A percentile compares a stretch with the other conserved stretches of the same genome.
phyloP scores from a whole-genome alignment of 208 protist genomes.

The Acanthamoeba pearcei region DNA sequence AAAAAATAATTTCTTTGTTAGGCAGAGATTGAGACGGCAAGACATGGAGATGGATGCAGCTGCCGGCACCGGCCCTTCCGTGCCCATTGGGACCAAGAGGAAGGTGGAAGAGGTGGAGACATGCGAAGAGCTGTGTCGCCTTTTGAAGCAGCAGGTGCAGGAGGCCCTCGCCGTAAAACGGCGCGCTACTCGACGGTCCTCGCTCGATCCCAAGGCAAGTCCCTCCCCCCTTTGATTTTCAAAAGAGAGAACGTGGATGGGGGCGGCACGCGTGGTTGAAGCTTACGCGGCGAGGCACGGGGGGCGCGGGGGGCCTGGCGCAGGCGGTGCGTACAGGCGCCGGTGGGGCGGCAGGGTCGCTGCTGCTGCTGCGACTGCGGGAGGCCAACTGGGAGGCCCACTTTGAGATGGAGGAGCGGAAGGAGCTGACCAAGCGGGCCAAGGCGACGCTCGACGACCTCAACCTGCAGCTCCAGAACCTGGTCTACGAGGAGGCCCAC shows the following conservation, averaged over 20 bases:
- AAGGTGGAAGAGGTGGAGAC: neutral
- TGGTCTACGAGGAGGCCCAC: neutral
- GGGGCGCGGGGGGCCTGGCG: neutral
- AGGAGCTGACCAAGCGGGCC: neutral
- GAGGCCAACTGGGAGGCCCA: neutral
- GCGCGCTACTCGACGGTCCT: neutral
- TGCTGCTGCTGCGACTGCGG: conserved; percentile 9
- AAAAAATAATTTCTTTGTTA: neutral
- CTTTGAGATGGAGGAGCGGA: neutral
- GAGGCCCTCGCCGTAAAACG: neutral
- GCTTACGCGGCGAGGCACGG: too few species aligned
- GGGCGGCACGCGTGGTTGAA: too few species aligned
- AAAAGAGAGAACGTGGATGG: too few species aligned
- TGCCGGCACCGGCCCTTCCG: neutral
- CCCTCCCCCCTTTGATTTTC: too few species aligned
- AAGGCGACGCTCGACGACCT: conserved; percentile 10
- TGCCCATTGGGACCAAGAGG: neutral
- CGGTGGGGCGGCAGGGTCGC: neutral
- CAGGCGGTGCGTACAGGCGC: neutral
- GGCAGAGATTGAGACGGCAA: too few species aligned
- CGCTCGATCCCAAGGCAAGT: neutral
- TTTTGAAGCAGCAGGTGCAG: neutral
- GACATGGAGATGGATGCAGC: neutral
- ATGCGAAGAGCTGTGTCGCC: neutral
- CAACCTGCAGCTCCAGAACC: conserved; percentile 24